phyloP scores from a whole-genome alignment of 352 stramenopile genomes.

The Phytopythium helicoides region DNA sequence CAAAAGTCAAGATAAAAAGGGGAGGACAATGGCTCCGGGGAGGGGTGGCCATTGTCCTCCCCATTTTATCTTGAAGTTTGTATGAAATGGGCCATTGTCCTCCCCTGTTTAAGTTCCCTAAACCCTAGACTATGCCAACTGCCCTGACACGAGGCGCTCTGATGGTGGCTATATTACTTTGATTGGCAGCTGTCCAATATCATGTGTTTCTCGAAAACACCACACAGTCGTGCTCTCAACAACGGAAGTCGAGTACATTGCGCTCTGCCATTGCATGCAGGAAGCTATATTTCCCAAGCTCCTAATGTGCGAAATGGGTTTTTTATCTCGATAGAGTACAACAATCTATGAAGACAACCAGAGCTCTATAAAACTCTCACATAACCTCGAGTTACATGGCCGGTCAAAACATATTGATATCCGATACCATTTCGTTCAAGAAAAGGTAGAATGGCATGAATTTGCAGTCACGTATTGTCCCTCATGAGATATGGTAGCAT shows the following conservation, averaged over 20 bases:
- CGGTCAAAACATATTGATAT: constrained; percentile 28
- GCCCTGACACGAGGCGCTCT: constrained; percentile 10
- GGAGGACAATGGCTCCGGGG: too few species aligned
- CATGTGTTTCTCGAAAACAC: constrained; percentile 17
- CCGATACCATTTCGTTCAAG: constrained; percentile 30
- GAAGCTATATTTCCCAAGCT: constrained; percentile 11
- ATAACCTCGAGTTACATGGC: constrained; percentile 23
- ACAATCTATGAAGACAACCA: constrained; percentile 30
- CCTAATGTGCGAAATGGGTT: background rate
- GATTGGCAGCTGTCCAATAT: constrained; percentile 12
- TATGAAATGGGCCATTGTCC: too few species aligned
- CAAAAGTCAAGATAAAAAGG: too few species aligned
- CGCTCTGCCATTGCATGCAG: constrained; percentile 16
- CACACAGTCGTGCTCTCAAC: constrained; percentile 21
- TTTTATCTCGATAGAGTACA: constrained; percentile 4
- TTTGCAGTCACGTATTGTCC: too few species aligned
- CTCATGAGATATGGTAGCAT: too few species aligned
- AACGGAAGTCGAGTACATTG: constrained; percentile 15
- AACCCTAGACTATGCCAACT: constrained; percentile 29
- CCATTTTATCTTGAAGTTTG: too few species aligned
- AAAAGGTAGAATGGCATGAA: too few species aligned
- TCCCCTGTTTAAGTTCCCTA: too few species aligned
- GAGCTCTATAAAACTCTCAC: constrained; percentile 24
- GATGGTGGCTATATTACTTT: constrained; percentile 14
- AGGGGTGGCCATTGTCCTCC: too few species aligned